Evolutionary conservation across 495 filamentous ascomycete genomes (phyloP), one percentile per base, ranked within the genome.

Genomic region (Rostrohypoxylon terebratum): DNA sequence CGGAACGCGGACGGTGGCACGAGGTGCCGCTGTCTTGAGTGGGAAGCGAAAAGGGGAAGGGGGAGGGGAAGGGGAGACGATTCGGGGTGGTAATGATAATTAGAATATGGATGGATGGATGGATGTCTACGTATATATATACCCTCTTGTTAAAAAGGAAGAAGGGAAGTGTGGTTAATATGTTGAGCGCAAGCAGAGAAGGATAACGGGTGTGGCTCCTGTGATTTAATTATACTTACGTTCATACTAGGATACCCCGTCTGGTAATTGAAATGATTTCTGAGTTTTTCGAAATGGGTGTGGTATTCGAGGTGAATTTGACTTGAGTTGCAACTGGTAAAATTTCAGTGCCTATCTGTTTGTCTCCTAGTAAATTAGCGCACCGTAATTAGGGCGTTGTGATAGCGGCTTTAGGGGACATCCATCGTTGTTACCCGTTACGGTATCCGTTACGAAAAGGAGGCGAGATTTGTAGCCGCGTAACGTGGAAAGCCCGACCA

Each of bases 1-100:
- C 79, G 16, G 84, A 87, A 63, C 70, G 85, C 4, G 83, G 83
- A 13, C 69, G 84, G 45, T 86, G 82, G 82, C 80, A 68, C 45
- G 75, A 72, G 9, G 71, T 83, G 18, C 66, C 71, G 45, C 72
- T 85, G 8, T 80, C 75, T 1, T 79, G 44, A 68, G 47, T 1
- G 13, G 3, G n/a, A n/a, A n/a, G n/a, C n/a, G n/a, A 28, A 28
- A 28, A 28, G 14, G 31, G 16, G 33, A 31, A n/a, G n/a, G n/a
- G n/a, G n/a, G n/a, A n/a, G n/a, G n/a, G n/a, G n/a, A n/a, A n/a
- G n/a, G 0, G 13, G 4, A 28, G 38, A 48, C 14, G 61, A 38
- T 53, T 16, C 28, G 33, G 36, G 48, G 48, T 48, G 50, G 25
- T 59, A 33, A 71, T 60, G 42, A 44, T 20, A 8, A 47, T 20